These are phyloP conservation scores for Domatiomyces catenatus DNA, from an alignment of 2,329 filamentous ascomycete genomes.

Conservation along the genomic window DNA sequence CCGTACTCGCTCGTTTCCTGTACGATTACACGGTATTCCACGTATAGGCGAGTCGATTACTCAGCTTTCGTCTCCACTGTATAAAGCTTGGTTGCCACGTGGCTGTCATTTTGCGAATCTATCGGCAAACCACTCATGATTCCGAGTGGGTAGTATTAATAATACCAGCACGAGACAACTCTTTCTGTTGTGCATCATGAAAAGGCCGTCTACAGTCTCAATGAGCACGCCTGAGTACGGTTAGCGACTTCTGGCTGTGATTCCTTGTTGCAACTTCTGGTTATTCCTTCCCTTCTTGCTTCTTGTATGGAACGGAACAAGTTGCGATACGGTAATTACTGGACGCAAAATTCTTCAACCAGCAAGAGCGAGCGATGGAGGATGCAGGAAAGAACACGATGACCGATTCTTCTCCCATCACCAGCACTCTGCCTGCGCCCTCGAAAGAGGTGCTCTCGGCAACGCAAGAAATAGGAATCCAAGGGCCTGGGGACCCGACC, in stretches of 20 bases:
- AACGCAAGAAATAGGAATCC: not conserved
- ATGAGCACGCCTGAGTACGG: not conserved
- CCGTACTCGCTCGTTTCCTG: too few species aligned
- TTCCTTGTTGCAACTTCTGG: not conserved
- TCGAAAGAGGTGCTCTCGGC: not conserved
- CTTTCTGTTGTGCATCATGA: too few species aligned
- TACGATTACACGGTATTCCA: too few species aligned
- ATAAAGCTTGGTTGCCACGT: too few species aligned
- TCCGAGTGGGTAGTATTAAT: too few species aligned
- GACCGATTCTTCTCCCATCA: not conserved
- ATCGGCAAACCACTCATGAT: too few species aligned
- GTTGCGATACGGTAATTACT: not conserved
- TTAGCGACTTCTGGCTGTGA: not conserved
- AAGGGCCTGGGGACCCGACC: not conserved
- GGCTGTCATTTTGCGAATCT: too few species aligned
- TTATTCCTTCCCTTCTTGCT: too few species aligned
- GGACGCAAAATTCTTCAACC: not conserved
- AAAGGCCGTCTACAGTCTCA: not conserved
- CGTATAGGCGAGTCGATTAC: too few species aligned
- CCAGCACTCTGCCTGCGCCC: not conserved
- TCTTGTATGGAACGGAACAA: too few species aligned
- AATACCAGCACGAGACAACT: too few species aligned
- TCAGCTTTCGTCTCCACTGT: too few species aligned
- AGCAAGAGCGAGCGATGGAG: not conserved
- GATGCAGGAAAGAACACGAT: not conserved